These are phyloP conservation scores for Boletus sp. DNA, from an alignment of 768 basidiomycete genomes.

Conservation along the genomic window DNA sequence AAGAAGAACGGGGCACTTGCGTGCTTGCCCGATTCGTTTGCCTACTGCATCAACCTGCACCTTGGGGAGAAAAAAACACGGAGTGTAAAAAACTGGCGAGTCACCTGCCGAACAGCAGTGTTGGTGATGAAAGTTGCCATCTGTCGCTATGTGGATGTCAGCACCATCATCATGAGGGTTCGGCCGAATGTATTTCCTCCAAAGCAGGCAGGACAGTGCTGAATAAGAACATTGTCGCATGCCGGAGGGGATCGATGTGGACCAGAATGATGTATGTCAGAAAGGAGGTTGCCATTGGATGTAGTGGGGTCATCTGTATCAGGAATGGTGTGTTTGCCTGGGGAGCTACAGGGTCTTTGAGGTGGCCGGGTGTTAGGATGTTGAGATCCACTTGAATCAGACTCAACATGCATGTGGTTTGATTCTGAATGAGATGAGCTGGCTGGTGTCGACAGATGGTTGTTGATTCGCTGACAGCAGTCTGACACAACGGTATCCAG, in stretches of 20 bases:
- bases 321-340: no score
- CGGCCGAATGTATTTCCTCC: constrained; percentile 13
- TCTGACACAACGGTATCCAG: background rate
- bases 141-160: constrained; percentile 35
- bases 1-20: background rate
- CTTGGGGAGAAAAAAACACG: background rate
- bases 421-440: background rate
- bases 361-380: no score
- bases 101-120: background rate
- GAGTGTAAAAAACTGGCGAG: background rate
- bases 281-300: no score
- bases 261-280: background rate
- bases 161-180: constrained; percentile 21
- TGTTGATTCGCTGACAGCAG: background rate
- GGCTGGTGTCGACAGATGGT: background rate
- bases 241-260: background rate
- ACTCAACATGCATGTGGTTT: no score
- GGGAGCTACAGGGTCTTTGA: no score
- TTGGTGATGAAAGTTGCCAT: constrained; percentile 1
- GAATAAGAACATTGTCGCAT: background rate
- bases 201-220: constrained; percentile 36
- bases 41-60: constrained; percentile 20
- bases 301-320: no score
- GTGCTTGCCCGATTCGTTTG: background rate
- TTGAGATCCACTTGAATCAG: no score